Conservation (phyloP, 176 grass and related monocot species). For the Urochloa ruziziensis region DNA sequence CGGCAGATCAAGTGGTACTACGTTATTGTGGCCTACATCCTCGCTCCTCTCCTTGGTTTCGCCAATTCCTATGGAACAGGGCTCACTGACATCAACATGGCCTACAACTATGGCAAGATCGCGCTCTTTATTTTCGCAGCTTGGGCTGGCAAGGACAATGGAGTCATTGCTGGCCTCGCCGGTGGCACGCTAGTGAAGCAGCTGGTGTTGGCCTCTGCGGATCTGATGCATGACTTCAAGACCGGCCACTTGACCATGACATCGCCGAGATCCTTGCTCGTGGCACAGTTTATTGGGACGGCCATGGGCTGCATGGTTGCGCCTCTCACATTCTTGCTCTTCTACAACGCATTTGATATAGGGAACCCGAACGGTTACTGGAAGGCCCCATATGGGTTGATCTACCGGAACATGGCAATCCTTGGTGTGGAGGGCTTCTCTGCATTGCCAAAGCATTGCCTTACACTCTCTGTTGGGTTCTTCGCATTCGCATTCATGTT, state of each 20-base stretch:
- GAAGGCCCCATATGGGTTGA: conserved; percentile 86
- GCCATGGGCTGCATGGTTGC: conserved; percentile 75
- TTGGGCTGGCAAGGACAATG: too few species aligned
- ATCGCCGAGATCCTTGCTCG: too few species aligned
- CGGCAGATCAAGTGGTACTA: conserved; percentile 82
- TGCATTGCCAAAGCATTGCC: conserved; percentile 56
- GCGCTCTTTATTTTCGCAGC: too few species aligned
- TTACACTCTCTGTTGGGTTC: conserved; percentile 67
- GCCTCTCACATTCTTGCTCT: conserved; percentile 79
- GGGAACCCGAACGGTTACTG: conserved; percentile 68
- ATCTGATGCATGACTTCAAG: conserved; percentile 93
- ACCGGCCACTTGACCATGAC: conserved; percentile 76
- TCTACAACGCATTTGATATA: conserved; percentile 85
- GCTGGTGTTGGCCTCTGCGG: conserved; percentile 61
- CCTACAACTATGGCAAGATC: too few species aligned
- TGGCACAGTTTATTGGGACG: too few species aligned
- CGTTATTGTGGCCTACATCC: too few species aligned
- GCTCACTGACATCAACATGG: too few species aligned
- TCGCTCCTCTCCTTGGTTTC: too few species aligned
- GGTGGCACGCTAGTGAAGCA: conserved; percentile 65
- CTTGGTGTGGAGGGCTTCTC: conserved; percentile 82
- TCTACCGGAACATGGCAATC: conserved; percentile 94
- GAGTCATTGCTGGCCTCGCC: too few species aligned
- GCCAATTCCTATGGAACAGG: too few species aligned
- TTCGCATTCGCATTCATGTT: conserved; percentile 57